These are phyloP conservation scores for Anthostomella pinea DNA, from an alignment of 2,329 filamentous ascomycete species.

Conservation along the genomic window DNA sequence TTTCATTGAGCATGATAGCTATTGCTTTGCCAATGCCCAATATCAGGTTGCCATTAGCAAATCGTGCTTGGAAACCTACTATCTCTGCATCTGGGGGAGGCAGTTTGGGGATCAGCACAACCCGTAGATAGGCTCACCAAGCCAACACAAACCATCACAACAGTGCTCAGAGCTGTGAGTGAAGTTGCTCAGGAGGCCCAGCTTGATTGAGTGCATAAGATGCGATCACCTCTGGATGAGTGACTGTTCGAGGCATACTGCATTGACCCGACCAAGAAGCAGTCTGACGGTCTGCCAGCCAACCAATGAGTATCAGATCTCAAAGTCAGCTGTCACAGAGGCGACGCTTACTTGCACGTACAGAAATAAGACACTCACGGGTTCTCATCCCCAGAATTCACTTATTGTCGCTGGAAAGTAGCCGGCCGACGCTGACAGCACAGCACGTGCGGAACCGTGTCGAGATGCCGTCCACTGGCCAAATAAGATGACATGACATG, in stretches of 20 bases:
- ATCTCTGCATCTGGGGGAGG: too few relatives aligned
- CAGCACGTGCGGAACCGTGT: not conserved
- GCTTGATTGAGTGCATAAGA: not conserved
- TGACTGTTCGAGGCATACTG: not conserved
- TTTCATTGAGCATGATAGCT: too few relatives aligned
- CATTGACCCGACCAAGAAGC: not conserved
- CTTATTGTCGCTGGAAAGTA: too few relatives aligned
- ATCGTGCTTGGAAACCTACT: too few relatives aligned
- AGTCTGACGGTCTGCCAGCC: not conserved
- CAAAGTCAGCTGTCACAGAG: not conserved
- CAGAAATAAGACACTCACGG: not conserved
- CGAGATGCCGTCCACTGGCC: not conserved
- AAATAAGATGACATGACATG: not conserved
- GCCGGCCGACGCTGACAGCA: not conserved
- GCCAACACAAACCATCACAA: too few relatives aligned
- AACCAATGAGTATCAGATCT: not conserved
- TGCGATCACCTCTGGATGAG: too few relatives aligned
- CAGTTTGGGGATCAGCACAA: too few relatives aligned
- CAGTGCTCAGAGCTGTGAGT: not conserved
- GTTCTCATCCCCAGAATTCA: too few relatives aligned
- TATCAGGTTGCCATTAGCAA: too few relatives aligned
- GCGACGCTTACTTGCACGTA: not conserved
- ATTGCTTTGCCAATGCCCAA: too few relatives aligned
- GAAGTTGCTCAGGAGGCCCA: not conserved
- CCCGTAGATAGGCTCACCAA: too few relatives aligned